These are phyloP conservation scores for Zasmidium angulare DNA, from an alignment of 2,329 filamentous ascomycete species.

Conservation along the genomic window DNA sequence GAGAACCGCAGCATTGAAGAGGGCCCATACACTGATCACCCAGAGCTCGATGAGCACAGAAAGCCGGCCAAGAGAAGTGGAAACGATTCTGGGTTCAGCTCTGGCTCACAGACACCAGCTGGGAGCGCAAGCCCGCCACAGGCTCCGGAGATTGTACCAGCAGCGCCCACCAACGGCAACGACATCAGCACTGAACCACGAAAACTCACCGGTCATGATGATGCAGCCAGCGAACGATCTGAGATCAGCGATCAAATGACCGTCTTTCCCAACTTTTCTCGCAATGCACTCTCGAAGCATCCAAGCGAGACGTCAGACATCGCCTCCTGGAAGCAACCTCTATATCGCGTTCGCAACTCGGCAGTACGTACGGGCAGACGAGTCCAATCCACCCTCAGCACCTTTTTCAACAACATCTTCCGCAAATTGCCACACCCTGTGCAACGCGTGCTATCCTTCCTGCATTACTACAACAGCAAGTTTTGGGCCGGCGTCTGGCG, in stretches of 20 bases:
- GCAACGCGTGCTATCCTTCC: constrained; percentile 51
- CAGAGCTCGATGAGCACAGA: constrained; percentile 37
- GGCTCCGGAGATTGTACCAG: constrained; percentile 26
- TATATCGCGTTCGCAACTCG: constrained; percentile 21
- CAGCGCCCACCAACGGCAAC: constrained; percentile 52
- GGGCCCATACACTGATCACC: constrained; percentile 58
- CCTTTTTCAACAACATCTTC: constrained; percentile 43
- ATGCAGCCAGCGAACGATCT: constrained; percentile 25
- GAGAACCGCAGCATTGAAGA: constrained; percentile 42
- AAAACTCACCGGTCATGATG: constrained; percentile 35
- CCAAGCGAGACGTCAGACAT: constrained; percentile 8
- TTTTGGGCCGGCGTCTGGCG: constrained; percentile 74
- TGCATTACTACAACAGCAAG: constrained; percentile 43
- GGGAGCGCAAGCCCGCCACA: constrained; percentile 28
- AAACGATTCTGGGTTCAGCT: constrained; percentile 47
- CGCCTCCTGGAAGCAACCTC: constrained; percentile 27
- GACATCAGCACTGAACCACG: constrained; percentile 39
- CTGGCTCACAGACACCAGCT: constrained; percentile 46
- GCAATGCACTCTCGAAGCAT: constrained; percentile 21
- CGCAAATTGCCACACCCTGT: constrained; percentile 52
- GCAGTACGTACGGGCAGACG: constrained; percentile 25
- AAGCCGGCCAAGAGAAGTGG: constrained; percentile 15
- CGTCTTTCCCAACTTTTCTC: constrained; percentile 37
- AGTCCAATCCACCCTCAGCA: constrained; percentile 31
- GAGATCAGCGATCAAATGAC: constrained; percentile 57